These are phyloP conservation scores for Maudiozyma pseudohumilis DNA, from an alignment of 805 yeast species.

Conservation along the genomic window DNA sequence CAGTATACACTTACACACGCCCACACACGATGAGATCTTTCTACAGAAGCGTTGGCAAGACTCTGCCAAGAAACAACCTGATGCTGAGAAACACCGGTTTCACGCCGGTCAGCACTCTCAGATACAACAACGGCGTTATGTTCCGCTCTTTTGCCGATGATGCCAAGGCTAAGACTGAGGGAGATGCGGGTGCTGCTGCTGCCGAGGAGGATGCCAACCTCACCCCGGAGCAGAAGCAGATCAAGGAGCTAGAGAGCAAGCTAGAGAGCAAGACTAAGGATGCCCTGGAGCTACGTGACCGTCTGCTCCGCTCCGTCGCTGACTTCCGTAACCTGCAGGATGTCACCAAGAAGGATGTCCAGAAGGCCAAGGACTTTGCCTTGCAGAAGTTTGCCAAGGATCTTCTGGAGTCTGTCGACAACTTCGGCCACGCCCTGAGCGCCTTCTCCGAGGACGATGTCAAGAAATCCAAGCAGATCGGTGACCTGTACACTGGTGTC, in stretches of 20 bases:
- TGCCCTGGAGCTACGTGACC: conserved; percentile 71
- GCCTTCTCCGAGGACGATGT: conserved; percentile 59
- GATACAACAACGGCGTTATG: neutral
- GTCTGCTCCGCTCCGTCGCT: conserved; percentile 73
- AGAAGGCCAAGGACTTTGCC: conserved; percentile 83
- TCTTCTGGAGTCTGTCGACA: conserved; percentile 79
- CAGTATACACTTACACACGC: too few relatives aligned
- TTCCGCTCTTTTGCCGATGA: conserved; percentile 22
- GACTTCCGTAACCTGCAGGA: conserved; percentile 91
- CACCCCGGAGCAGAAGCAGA: conserved; percentile 19
- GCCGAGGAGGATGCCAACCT: conserved; percentile 9
- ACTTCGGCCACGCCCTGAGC: conserved; percentile 75
- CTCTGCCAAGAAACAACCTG: conserved; percentile 2
- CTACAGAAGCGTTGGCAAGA: conserved; percentile 1
- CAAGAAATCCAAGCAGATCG: conserved; percentile 51
- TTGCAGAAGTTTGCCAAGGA: conserved; percentile 88
- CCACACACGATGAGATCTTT: conserved; percentile 5
- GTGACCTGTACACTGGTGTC: conserved; percentile 77
- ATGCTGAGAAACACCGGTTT: conserved; percentile 1
- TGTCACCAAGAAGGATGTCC: conserved; percentile 76
- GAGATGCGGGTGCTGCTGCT: conserved; percentile 4
- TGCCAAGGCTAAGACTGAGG: conserved; percentile 13
- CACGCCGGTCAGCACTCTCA: neutral
- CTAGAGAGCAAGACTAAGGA: conserved; percentile 58
- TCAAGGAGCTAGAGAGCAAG: conserved; percentile 40